Base-by-base conservation (phyloP, 2,329 filamentous ascomycete species). In the Pseudogymnoascus sp. region DNA sequence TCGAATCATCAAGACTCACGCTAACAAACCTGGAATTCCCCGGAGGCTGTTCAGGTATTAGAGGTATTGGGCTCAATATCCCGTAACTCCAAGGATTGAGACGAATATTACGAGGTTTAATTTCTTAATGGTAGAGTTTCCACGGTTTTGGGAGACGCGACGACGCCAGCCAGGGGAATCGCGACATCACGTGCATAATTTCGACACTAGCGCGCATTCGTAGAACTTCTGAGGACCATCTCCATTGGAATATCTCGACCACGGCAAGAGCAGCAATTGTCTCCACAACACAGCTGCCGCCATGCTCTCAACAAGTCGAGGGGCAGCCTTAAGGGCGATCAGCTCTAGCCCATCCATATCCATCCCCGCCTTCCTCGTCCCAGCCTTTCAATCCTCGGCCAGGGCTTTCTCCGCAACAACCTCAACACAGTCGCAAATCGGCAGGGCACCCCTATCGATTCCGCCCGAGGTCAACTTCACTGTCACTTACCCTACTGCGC, bases 391-490 rank as follows among this genome's bases (percentile, higher is more conserved):
- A 72, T 67, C 76, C 68, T 62, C 75, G 68, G 66, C 77, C 60
- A 66, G 82, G 72, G 77, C 78, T 66, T 97, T 97, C 80, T 93
- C 90, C 63, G 87, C 86, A 43, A 89, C 90, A 46, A 74, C 85
- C 61, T 76, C 78, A 73, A 81, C 82, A 69, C 78, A 81, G 64
- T 97, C 93, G 50, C 95, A 97, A 81, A 89, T 99, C 66, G 95
- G 95, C 70, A 84, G 86, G 70, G 89, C 89, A 65, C 84, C 90
- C 24, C 84, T 96, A 61, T 87, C 90, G 62, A 82, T 96, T 33
- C 93, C 93, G 0, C 88, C 90, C 0, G 90, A 91, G 66, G 95
- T 99, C 63, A 89, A 89, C 61, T 81, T 99, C 43, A 78, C 84
- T 10, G 78, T 93, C 64, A 83, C 89, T 65, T 83, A 91, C 65